These are phyloP conservation scores for Petunia hybrid DNA, from an alignment of 305 asterid genomes.

Conservation along the genomic window DNA sequence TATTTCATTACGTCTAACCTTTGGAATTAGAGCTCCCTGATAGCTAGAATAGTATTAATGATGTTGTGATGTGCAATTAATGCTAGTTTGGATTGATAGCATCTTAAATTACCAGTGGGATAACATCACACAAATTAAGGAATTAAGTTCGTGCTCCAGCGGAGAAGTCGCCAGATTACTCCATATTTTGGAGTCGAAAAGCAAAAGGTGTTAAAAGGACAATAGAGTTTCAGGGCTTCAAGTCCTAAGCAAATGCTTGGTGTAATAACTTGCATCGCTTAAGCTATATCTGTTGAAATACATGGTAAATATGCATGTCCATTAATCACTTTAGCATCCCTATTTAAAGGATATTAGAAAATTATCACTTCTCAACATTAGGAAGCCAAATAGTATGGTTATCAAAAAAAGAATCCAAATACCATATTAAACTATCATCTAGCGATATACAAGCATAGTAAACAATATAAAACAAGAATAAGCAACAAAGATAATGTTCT, in stretches of 20 bases:
- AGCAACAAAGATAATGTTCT: no score
- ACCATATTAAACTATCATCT: no score
- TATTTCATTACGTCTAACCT: constrained; percentile 4
- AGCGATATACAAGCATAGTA: no score
- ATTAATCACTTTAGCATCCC: no score
- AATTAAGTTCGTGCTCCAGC: not conserved
- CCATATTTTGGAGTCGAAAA: not conserved
- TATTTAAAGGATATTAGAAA: no score
- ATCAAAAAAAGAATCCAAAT: no score
- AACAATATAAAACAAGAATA: no score
- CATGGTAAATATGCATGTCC: not conserved
- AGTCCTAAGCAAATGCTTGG: constrained; percentile 16
- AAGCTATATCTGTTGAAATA: constrained; percentile 11
- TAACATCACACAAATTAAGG: constrained; percentile 5
- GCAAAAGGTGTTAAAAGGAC: constrained; percentile 18
- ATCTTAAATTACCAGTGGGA: constrained; percentile 22
- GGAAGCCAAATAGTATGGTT: no score
- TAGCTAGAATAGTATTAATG: not conserved
- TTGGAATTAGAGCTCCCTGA: not conserved
- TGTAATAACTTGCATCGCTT: not conserved
- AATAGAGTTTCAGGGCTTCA: not conserved
- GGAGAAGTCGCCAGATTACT: constrained; percentile 3
- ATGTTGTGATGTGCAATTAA: constrained; percentile 23
- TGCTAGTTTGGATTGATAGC: constrained; percentile 22
- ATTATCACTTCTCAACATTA: no score